Conservation (phyloP, 2,329 filamentous ascomycete genomes). For the Xylariaceae sp. region DNA sequence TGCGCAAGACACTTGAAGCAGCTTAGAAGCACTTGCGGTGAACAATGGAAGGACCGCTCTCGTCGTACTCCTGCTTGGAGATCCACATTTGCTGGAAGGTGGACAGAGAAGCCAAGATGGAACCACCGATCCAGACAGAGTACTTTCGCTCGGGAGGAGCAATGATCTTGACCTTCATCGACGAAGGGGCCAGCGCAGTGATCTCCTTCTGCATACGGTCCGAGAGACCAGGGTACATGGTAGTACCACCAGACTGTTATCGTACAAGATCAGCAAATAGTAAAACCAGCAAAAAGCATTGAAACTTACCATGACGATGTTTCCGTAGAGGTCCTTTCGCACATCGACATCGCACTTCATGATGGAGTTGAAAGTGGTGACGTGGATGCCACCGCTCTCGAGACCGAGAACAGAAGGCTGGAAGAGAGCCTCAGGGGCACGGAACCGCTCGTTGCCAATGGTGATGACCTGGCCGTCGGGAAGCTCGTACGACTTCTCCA, state of each 20-base stretch:
- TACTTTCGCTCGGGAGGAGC: conserved; percentile 99
- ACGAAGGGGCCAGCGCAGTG: conserved; percentile 96
- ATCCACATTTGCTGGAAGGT: conserved; percentile 99
- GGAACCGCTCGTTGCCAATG: conserved; percentile 99
- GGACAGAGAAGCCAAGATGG: conserved; percentile 97
- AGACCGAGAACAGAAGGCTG: conserved; percentile 97
- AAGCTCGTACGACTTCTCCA: conserved; percentile 99
- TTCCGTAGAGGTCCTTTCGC: conserved; percentile 99
- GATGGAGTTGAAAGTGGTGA: conserved; percentile 99
- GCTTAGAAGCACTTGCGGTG: conserved; percentile 99
- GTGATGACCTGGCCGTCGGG: conserved; percentile 99
- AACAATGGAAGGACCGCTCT: conserved; percentile 98
- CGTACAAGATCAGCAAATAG: conserved; percentile 1
- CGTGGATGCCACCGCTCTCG: conserved; percentile 97
- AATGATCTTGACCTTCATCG: conserved; percentile 99
- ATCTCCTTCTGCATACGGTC: conserved; percentile 99
- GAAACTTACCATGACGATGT: conserved; percentile 99
- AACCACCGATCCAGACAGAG: conserved; percentile 99
- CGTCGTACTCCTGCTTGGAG: conserved; percentile 99
- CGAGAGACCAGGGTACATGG: conserved; percentile 99
- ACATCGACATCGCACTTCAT: conserved; percentile 99
- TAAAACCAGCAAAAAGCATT: conserved; percentile 25
- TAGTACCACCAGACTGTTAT: conserved; percentile 94
- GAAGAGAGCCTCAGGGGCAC: conserved; percentile 99
- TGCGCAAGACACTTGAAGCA: conserved; percentile 37